Conservation (phyloP, 2,329 filamentous ascomycete genomes). For the Calonectria hawksworthii region DNA sequence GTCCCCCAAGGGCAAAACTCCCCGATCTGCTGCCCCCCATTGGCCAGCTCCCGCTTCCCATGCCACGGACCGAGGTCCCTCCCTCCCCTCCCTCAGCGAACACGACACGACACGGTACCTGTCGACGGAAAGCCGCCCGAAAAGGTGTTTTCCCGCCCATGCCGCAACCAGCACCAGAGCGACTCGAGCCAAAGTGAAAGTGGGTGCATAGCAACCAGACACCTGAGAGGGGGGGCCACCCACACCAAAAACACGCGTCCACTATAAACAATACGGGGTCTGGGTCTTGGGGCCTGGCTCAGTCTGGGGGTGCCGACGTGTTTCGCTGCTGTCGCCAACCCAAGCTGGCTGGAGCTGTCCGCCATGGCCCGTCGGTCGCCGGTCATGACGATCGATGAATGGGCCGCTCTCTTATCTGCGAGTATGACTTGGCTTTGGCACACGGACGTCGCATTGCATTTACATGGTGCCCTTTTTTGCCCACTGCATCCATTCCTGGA, state of each 20-base stretch:
- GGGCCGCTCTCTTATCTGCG: background rate
- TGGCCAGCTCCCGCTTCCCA: background rate
- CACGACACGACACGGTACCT: constrained; percentile 7
- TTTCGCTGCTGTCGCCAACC: background rate
- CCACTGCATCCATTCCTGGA: background rate
- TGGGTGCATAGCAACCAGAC: constrained; percentile 26
- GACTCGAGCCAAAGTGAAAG: background rate
- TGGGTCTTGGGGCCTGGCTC: background rate
- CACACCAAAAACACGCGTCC: constrained; percentile 17
- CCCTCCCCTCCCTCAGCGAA: constrained; percentile 2
- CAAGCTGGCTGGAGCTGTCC: background rate
- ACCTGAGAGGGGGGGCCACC: background rate
- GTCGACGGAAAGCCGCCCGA: constrained; percentile 5
- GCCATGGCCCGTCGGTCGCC: background rate
- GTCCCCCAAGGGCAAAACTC: constrained; percentile 9
- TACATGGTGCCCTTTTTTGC: background rate
- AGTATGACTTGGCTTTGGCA: background rate
- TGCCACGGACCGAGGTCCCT: constrained; percentile 26
- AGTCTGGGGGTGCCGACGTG: background rate
- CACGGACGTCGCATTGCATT: constrained; percentile 8
- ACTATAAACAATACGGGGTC: constrained; percentile 18
- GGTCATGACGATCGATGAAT: background rate
- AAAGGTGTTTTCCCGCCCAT: constrained; percentile 17
- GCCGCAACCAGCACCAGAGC: background rate
- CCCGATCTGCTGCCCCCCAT: background rate